Evolutionary conservation across 345 rosid genomes (phyloP), one percentile per base, ranked within the genome.

Genomic region (Populus nigra): DNA sequence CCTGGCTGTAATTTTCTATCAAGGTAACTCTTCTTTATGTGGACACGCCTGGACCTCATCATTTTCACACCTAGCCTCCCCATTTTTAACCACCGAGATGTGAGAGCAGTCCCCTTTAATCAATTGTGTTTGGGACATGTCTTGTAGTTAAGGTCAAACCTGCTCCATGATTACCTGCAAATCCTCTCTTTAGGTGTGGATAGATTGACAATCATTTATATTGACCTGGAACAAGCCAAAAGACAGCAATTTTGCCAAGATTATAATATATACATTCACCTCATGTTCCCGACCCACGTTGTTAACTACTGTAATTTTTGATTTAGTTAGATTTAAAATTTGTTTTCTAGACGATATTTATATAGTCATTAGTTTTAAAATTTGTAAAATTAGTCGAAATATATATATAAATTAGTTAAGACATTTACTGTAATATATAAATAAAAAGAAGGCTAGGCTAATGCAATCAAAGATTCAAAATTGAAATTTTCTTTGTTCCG

Each of bases 141-240:
- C 73, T 57, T 23, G 1, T 1, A 10, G 47, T 20, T 73, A 57
- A 76, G 27, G 86, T 83, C 86, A 80, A 80, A 65, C 73, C 70
- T 7, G 18, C 22, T 25, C 69, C 27, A 63, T 79, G 11, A 83
- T 83, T 65, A 43, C 66, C 2, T 23, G 17, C 65, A 79, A 78
- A 50, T 55, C 57, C 6, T 17, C 10, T 65, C 45, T 71, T 22
- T 47, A 49, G 62, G 35, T 23, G 41, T 31, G 31, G 36, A 72
- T 23, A 71, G 63, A 69, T 78, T 71, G 55, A 47, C 65, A 62
- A 67, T 71, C 45, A 76, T 31, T 0, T 33, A 8, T 71, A 23
- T 70, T 65, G 68, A 49, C 43, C 29, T 53, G 12, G 69, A 1
- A 6, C 25, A 31, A 31, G 11, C 13, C 65, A 59, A 23, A 7